phyloP scores from a whole-genome alignment of 75 land plant genomes.

The Ceratopteris richardii region DNA sequence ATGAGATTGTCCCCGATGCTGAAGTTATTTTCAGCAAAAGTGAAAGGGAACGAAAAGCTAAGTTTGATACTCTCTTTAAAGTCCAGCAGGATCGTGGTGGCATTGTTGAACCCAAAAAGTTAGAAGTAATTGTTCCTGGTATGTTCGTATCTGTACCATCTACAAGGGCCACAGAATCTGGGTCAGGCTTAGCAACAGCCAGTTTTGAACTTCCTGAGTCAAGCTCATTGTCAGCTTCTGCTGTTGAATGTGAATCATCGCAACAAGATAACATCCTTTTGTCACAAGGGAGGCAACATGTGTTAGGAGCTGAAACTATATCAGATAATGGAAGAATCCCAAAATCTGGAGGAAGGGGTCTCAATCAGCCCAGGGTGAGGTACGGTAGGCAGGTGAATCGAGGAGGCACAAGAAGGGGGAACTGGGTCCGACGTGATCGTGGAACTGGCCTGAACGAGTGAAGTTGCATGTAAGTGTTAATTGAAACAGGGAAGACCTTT shows the following conservation, averaged over 20 bases:
- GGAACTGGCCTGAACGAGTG: neutral
- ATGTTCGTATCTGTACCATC: slow-evolving; percentile 38
- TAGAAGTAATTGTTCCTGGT: slow-evolving; percentile 39
- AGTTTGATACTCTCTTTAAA: slow-evolving; percentile 39
- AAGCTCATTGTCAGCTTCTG: neutral
- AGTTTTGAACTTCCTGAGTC: neutral
- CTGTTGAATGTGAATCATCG: too few relatives aligned
- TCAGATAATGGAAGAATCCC: neutral
- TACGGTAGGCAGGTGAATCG: neutral
- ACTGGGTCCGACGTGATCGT: slow-evolving; percentile 3
- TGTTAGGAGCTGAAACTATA: neutral
- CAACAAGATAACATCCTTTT: too few relatives aligned
- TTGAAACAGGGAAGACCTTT: too few relatives aligned
- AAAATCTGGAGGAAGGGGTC: neutral
- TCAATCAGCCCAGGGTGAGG: neutral
- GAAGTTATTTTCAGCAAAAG: slow-evolving; percentile 28
- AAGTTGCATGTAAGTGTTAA: neutral
- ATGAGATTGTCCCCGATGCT: slow-evolving; percentile 18
- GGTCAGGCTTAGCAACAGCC: neutral
- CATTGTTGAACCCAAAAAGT: slow-evolving; percentile 50
- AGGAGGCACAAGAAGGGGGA: neutral
- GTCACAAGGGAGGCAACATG: neutral
- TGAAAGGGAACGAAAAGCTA: slow-evolving; percentile 46
- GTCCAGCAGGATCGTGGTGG: slow-evolving; percentile 49
- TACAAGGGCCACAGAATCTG: neutral